phyloP scores from a whole-genome alignment of 2,329 filamentous ascomycete species.

The Arthrobotrys conoides region DNA sequence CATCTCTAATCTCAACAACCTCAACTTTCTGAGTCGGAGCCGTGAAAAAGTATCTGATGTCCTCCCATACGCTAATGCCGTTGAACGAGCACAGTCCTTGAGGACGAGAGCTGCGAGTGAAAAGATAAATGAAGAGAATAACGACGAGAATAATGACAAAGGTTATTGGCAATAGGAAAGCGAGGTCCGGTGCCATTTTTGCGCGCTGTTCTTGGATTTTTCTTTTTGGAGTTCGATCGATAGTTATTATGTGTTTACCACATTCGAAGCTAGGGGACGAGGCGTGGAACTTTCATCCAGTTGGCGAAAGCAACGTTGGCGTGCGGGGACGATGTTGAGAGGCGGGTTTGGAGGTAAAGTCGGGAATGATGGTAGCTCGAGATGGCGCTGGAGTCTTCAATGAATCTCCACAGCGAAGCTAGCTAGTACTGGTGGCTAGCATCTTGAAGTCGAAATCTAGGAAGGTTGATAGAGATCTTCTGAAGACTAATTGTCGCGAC shows the following conservation, averaged over 20 bases:
- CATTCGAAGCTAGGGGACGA: conserved; percentile 3
- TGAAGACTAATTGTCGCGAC: conserved; percentile 3
- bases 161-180: conserved; percentile 50
- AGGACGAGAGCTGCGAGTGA: conserved; percentile 52
- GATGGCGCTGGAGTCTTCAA: conserved; percentile 1
- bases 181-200: conserved; percentile 44
- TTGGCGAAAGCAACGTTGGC: conserved; percentile 6
- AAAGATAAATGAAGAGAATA: conserved; percentile 54
- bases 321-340: conserved; percentile 7
- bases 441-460: conserved; percentile 9
- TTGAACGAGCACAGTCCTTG: conserved; percentile 39
- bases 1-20: conserved; percentile 40
- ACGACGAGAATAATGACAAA: conserved; percentile 54
- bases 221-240: neutral
- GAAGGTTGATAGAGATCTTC: conserved; percentile 19
- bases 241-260: conserved; percentile 13
- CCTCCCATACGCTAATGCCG: conserved; percentile 33
- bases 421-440: neutral
- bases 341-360: neutral
- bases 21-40: conserved; percentile 7
- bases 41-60: conserved; percentile 46
- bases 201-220: neutral
- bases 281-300: conserved; percentile 9
- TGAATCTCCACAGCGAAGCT: neutral
- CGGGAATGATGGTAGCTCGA: neutral